Evolutionary conservation across 208 protist genomes (phyloP), one percentile per base, ranked within the genome.

Genomic region (Balamuthia mandrillaris): DNA sequence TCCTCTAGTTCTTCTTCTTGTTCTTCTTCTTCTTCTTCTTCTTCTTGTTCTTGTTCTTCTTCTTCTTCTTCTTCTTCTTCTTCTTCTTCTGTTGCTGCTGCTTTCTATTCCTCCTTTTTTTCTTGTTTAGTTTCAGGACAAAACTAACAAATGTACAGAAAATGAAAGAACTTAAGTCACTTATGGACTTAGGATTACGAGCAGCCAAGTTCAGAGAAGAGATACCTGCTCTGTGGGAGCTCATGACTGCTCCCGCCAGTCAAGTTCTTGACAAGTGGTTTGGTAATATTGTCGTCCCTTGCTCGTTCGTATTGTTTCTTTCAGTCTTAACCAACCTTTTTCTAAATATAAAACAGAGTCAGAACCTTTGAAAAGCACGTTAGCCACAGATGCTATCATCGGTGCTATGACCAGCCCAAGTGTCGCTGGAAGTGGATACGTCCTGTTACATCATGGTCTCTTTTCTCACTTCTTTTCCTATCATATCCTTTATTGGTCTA

Each of bases 331-430:
- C 33, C 9, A 10, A 21, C 27, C 12, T 39, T 16, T 16, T 21
- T 16, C 10, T 21, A 42, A 29, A 9, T 16, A 68, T 21, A 33
- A 6, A 3, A 79, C 31, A 90, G 45, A 74, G 88, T 42, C 86
- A 86, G 39, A 68, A 83, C 65, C 54, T 51, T 16, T 93, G 78
- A 91, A 87, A 47, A 58, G 89, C 16, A 93, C 91, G 1, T 72
- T 93, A 14, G 85, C 91, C 9, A 93, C 91, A 1, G 91, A 93
- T 66, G 60, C 89, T 16, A 84, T 93, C 31, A 93, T 92, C 74
- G 91, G 91, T 3, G 88, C 84, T 29, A 89, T 91, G 75, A 66
- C 58, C 1, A 84, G 72, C 37, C 90, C 89, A 35, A 42, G 29
- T 12, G 39, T 54, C 16, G 79, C 85, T 27, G 91, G 91, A n/a